Evolutionary conservation across 345 rosid species (phyloP), one percentile per base, ranked within the genome.

Genomic region (Cochlearia excelsa): DNA sequence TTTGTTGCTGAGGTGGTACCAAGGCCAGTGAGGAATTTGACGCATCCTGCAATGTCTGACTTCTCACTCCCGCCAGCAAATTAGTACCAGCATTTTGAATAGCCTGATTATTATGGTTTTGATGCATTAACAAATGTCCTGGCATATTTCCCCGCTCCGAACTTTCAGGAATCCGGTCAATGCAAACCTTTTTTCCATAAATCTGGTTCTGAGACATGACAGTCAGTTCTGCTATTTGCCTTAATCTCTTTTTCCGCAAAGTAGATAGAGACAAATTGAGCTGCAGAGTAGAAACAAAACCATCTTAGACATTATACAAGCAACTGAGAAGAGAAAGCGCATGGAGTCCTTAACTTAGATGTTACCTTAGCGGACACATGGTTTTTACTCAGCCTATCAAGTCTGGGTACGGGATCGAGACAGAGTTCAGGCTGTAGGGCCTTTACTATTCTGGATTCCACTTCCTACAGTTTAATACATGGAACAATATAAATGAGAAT

Each of bases 401-500:
- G 75, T 72, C 84, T 82, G 42, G 99, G 97, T 56, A 76, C 69
- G 68, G 97, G 99, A 81, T 93, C 97, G 56, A 93, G 78, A 77
- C 78, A 80, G 72, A 93, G 96, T 41, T 77, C 78, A 62, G 97
- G 99, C 74, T 94, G 95, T 73, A 94, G 74, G 68, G 95, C 92
- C 79, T 82, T 90, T 66, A 94, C 54, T 75, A 94, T 94, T 73
- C 88, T 77, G 43, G 99, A 90, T 75, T 94, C 96, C 57, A 86
- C 96, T 79, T 94, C 99, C 99, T 94, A 62, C 58, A 73, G 31
- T 38, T 16, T 69, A 16, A 66, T 59, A 61, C 31, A 31, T 59
- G 55, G 63, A 52, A 47, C 9, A 44, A 46, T 37, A 57, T 33
- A 64, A 23, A 30, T 48, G 39, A 60, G 48, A 56, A 34, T 44